Evolutionary conservation across 441 rosid genomes (phyloP).

Genomic region (Croton laevigatus): DNA sequence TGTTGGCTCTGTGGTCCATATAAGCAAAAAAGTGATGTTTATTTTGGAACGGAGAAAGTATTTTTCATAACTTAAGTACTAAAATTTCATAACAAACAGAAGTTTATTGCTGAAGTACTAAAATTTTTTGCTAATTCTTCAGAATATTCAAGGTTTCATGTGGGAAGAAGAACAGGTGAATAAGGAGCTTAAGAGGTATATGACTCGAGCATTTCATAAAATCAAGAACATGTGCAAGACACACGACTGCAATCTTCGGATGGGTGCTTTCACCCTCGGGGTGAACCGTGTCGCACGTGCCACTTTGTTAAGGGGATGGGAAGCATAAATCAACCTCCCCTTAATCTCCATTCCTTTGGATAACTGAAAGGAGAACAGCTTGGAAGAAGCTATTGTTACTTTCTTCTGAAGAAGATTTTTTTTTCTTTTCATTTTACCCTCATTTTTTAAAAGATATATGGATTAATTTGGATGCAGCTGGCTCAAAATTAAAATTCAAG

Average conservation of each 20-base stretch:
- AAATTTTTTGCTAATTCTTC: constrained; percentile 27
- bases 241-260: constrained; percentile 79
- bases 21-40: too few relatives aligned
- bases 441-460: not conserved
- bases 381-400: not conserved
- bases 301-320: constrained; percentile 86
- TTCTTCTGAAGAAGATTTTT: not conserved
- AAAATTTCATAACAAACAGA: too few relatives aligned
- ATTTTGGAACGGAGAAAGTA: too few relatives aligned
- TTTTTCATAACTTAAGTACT: too few relatives aligned
- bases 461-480: not conserved
- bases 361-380: not conserved
- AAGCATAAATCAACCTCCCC: constrained; percentile 45
- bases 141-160: constrained; percentile 98
- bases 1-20: too few relatives aligned
- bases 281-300: constrained; percentile 93
- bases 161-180: constrained; percentile 97
- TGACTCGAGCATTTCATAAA: constrained; percentile 74
- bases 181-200: constrained; percentile 64
- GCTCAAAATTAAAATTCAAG: too few relatives aligned
- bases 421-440: not conserved
- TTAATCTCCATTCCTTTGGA: not conserved
- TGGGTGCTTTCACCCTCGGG: constrained; percentile 98
- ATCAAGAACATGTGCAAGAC: constrained; percentile 87
- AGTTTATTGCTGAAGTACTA: too few relatives aligned